Evolutionary conservation across 2,329 filamentous ascomycete species (phyloP).

Genomic region (Alternaria rosae): DNA sequence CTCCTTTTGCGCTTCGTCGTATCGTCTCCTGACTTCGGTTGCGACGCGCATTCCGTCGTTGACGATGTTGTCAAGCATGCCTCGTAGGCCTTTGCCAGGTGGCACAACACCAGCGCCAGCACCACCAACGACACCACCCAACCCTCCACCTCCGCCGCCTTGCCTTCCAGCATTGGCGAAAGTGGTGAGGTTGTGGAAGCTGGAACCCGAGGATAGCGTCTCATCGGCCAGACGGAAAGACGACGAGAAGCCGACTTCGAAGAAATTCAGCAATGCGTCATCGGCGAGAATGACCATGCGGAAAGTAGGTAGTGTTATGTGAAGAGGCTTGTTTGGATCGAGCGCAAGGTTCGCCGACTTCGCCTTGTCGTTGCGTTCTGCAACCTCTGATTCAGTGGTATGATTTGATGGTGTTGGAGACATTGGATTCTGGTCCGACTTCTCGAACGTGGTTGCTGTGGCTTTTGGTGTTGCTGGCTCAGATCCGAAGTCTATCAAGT

Average conservation of each 20-base stretch:
- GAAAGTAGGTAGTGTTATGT: conserved; percentile 97
- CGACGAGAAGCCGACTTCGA: conserved; percentile 91
- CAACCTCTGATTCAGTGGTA: conserved; percentile 35
- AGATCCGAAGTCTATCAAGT: conserved; percentile 66
- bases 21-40: conserved; percentile 85
- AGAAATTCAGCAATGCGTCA: conserved; percentile 94
- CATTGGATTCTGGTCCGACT: conserved; percentile 36
- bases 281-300: conserved; percentile 98
- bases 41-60: conserved; percentile 97
- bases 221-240: conserved; percentile 87
- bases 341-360: conserved; percentile 87
- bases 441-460: conserved; percentile 41
- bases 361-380: conserved; percentile 59
- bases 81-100: conserved; percentile 78
- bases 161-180: conserved; percentile 73
- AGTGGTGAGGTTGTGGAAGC: conserved; percentile 79
- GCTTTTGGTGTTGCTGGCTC: conserved; percentile 40
- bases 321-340: conserved; percentile 89
- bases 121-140: conserved; percentile 55
- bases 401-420: conserved; percentile 34
- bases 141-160: conserved; percentile 50
- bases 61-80: conserved; percentile 96
- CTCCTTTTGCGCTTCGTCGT: conserved; percentile 95
- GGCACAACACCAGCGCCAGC: conserved; percentile 63
- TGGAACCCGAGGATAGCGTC: conserved; percentile 58